Conservation (phyloP, 176 grass and related monocot genomes). For the Metroxylon sagu region DNA sequence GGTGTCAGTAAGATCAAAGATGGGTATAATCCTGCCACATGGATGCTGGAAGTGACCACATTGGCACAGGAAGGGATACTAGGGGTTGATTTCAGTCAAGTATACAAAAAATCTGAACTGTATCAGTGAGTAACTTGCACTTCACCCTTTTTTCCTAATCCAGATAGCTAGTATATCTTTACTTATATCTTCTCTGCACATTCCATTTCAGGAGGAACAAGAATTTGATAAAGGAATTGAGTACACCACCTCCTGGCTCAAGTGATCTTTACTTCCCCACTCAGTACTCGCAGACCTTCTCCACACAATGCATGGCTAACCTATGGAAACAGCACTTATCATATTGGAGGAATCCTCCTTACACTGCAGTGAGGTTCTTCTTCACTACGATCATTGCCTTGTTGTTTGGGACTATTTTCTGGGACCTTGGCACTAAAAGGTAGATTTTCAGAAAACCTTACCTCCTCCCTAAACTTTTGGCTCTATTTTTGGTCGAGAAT, state of each 20-base stretch:
- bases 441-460: neutral
- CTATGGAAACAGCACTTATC: conserved; percentile 62
- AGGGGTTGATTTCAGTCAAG: conserved; percentile 32
- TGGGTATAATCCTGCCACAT: conserved; percentile 60
- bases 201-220: conserved; percentile 51
- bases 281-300: conserved; percentile 40
- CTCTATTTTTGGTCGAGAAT: neutral
- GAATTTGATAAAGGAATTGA: conserved; percentile 31
- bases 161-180: too few relatives aligned
- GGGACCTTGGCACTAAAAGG: conserved; percentile 41
- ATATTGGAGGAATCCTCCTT: conserved; percentile 61
- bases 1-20: conserved; percentile 49
- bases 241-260: conserved; percentile 30
- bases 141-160: neutral
- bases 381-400: conserved; percentile 50
- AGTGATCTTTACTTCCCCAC: conserved; percentile 44
- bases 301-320: conserved; percentile 48
- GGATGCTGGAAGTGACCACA: conserved; percentile 67
- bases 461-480: neutral
- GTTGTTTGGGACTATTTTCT: conserved; percentile 58
- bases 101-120: conserved; percentile 48
- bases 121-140: conserved; percentile 29
- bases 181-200: neutral
- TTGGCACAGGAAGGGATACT: conserved; percentile 44
- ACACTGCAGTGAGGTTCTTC: conserved; percentile 56